Percentiles rank a stretch among this genome's conserved stretches.
Evolutionary conservation across 441 rosid genomes (phyloP).

Genomic region (Hypseocharis bilobata): DNA sequence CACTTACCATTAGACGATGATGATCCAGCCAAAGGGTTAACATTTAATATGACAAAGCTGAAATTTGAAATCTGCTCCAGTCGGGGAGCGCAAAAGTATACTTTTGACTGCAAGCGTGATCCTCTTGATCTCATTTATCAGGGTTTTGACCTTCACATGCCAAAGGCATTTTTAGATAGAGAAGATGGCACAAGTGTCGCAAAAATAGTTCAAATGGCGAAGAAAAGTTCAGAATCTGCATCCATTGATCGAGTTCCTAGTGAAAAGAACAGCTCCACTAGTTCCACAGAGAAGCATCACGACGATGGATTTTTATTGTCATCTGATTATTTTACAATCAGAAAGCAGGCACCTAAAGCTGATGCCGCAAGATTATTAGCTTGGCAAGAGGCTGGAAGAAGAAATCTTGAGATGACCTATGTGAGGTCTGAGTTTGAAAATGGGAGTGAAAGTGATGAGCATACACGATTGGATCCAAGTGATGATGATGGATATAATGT

Average conservation of each 20-base stretch:
- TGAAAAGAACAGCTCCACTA: constrained; percentile 40
- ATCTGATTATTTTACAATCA: constrained; percentile 86
- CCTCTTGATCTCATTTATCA: constrained; percentile 92
- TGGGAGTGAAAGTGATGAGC: constrained; percentile 92
- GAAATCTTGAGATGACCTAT: constrained; percentile 78
- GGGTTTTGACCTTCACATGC: constrained; percentile 86
- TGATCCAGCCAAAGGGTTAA: constrained; percentile 90
- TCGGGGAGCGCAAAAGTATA: constrained; percentile 85
- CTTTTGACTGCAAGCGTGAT: constrained; percentile 81
- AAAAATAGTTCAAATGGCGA: constrained; percentile 43
- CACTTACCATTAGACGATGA: constrained; percentile 76
- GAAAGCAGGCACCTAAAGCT: constrained; percentile 94
- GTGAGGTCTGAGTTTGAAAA: constrained; percentile 92
- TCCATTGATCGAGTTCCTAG: constrained; percentile 51
- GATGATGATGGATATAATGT: constrained; percentile 97
- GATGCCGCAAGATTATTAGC: constrained; percentile 78
- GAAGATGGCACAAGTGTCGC: constrained; percentile 46
- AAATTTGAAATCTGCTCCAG: constrained; percentile 71
- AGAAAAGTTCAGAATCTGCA: constrained; percentile 59
- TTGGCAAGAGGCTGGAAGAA: constrained; percentile 99
- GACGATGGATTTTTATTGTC: constrained; percentile 90
- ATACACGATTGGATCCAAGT: constrained; percentile 75
- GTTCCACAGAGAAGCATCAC: constrained; percentile 59
- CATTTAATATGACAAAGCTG: constrained; percentile 67
- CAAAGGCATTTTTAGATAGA: constrained; percentile 56